Conservation (phyloP, 306 rosid genomes). For the Trifolium subterraneum region DNA sequence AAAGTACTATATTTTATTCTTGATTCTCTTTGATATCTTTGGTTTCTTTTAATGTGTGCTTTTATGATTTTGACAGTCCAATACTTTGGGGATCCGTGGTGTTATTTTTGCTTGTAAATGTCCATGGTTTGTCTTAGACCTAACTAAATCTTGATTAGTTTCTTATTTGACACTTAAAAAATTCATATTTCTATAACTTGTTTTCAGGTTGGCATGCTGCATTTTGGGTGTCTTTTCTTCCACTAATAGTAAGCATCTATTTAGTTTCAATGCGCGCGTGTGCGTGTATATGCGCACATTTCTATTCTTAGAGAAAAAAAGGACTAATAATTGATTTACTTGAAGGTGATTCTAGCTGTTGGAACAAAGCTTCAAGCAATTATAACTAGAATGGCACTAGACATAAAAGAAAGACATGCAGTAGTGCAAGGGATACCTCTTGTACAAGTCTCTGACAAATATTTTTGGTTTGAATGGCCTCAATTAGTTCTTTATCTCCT, state of each 20-base stretch:
- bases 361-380: constrained; percentile 95
- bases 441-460: constrained; percentile 89
- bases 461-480: constrained; percentile 95
- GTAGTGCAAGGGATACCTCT: constrained; percentile 98
- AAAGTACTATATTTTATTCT: constrained; percentile 5
- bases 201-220: constrained; percentile 80
- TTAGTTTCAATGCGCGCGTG: background rate
- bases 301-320: background rate
- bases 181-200: constrained; percentile 22
- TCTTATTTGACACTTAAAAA: constrained; percentile 4
- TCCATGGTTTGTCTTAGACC: constrained; percentile 65
- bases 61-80: constrained; percentile 71
- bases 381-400: constrained; percentile 89
- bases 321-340: constrained; percentile 32
- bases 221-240: constrained; percentile 73
- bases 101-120: constrained; percentile 85
- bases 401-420: constrained; percentile 84
- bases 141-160: background rate
- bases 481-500: constrained; percentile 73
- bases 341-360: constrained; percentile 85
- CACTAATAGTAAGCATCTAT: constrained; percentile 63
- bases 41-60: constrained; percentile 2
- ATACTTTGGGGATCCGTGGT: constrained; percentile 84
- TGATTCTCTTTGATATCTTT: background rate
- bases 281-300: background rate